Evolutionary conservation across 805 yeast genomes (phyloP), one percentile per base, ranked within the genome.

Genomic region (Nadsonia fulvescens): DNA sequence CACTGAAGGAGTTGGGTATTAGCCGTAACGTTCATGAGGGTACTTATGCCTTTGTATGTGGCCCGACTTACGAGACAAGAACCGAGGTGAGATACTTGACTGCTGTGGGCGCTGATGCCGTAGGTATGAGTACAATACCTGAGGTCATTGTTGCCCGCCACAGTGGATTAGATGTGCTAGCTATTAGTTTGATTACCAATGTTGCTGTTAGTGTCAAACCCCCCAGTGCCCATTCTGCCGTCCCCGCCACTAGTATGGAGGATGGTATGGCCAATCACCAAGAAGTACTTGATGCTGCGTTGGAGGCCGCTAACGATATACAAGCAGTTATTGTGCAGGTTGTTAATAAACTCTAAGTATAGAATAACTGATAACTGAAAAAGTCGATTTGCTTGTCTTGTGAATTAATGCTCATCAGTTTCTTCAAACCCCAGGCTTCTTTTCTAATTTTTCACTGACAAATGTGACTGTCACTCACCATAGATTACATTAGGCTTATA

Each of bases 111-210:
- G 94, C 79, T 27, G 96, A 86, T 49, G 77, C 89, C 0, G 96
- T 83, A 2, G 96, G 96, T 4, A 86, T 86, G 98, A 76, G 93
- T 31, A 89, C 96, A 1, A 95, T 86, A 17, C 95, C 98, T 0
- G 98, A 86, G 50, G 93, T 81, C 2, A 68, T 81, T 33, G 74
- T 81, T 11, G 96, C 94, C 2, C 70, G 93, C 46, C 96, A 89
- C 47, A 63, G 71, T 32, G 92, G 83, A 1, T 50, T 89, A 54
- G 62, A 57, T 36, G 93, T 82, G 4, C 54, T 86, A 34, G 96
- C 95, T 0, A 48, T 86, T 21, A 74, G 89, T 36, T 58, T 89
- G 33, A 73, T 86, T 38, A 86, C 96, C 12, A 86, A 86, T 44
- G 71, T 66, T 1, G 82, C 79, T 18, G 76, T 82, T 5, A 62